phyloP scores from a whole-genome alignment of 805 yeast genomes.

The Saturnispora serradocipensis region DNA sequence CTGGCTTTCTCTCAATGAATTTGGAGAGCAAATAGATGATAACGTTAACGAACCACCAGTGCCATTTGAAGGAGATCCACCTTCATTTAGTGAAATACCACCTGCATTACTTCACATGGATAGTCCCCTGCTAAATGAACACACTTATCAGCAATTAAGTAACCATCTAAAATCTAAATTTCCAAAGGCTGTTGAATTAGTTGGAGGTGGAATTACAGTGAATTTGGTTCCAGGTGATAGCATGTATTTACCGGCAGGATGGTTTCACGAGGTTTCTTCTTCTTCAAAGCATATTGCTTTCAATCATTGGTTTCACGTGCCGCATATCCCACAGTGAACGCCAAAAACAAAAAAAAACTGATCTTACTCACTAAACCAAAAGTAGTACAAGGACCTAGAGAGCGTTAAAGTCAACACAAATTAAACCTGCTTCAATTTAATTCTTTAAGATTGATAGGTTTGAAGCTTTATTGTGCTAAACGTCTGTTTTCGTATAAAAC shows the following conservation, averaged over 20 bases:
- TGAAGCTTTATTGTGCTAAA: too few relatives aligned
- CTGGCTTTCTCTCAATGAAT: constrained; percentile 41
- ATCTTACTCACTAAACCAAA: too few relatives aligned
- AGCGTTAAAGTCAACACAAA: background rate
- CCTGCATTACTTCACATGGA: constrained; percentile 54
- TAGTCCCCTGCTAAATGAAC: constrained; percentile 32
- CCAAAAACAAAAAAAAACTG: background rate
- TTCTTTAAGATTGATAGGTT: too few relatives aligned
- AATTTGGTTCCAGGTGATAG: constrained; percentile 53
- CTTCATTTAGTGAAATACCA: constrained; percentile 58
- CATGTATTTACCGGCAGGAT: constrained; percentile 66
- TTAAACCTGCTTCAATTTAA: too few relatives aligned
- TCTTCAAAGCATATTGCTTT: constrained; percentile 61
- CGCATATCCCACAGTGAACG: constrained; percentile 18
- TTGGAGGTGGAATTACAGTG: constrained; percentile 35
- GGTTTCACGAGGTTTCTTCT: constrained; percentile 77
- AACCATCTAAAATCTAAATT: background rate
- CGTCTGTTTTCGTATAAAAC: too few relatives aligned
- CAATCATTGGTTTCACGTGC: constrained; percentile 72
- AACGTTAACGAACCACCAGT: constrained; percentile 6
- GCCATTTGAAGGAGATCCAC: constrained; percentile 40
- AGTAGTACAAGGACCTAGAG: background rate
- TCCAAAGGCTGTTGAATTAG: constrained; percentile 15
- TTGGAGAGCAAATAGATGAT: constrained; percentile 43
- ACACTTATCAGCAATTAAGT: constrained; percentile 11